Base-by-base conservation (phyloP, 306 rosid genomes). In the Begonia masoniana region DNA sequence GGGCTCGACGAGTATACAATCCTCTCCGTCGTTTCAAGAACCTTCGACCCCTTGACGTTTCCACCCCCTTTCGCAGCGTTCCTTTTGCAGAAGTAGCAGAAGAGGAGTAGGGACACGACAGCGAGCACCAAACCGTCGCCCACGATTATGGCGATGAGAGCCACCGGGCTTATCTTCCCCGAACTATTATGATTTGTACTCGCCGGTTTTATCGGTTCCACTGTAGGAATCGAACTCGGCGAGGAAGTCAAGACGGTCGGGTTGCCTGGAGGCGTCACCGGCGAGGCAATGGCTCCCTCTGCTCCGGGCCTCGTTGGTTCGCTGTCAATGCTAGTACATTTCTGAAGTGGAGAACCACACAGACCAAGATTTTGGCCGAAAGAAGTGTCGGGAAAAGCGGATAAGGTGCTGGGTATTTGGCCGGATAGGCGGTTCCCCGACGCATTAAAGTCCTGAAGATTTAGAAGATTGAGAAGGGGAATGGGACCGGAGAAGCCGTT, bases 1-100 rank as follows among this genome's bases (percentile, higher is more conserved):
- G 97, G 95, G 64, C 95, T 89, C 13, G 97, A 85, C 0, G 97
- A 85, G 67, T 78, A 91, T 4, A 75, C 81, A 0, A 85, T 74
- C 75, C 86, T 91, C 64, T 91, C 96, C 5, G 67, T 71, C 31
- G 8, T 31, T 31, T 79, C 82, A 0, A 73, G 58, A 3, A 83
- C 77, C 69, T 79, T 88, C 10, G 84, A 71, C 14, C 75, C 52
- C 54, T 62, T 85, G 4, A 76, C 76, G 0, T 73, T 73, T 41
- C 8, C 39, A 7, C 75, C 62, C 70, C 65, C 31, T 55, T 76
- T 85, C 4, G 55, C 55, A 0, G 70, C 17, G 24, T 65, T 72
- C 60, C 57, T 78, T 13, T 75, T 54, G 82, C 82, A 74, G 66
- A 80, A 83, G 74, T 76, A 82, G 62, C 83, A 84, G 71, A 79